Conservation (phyloP, 2,329 filamentous ascomycete genomes). For the Endoconidiophora polonica region DNA sequence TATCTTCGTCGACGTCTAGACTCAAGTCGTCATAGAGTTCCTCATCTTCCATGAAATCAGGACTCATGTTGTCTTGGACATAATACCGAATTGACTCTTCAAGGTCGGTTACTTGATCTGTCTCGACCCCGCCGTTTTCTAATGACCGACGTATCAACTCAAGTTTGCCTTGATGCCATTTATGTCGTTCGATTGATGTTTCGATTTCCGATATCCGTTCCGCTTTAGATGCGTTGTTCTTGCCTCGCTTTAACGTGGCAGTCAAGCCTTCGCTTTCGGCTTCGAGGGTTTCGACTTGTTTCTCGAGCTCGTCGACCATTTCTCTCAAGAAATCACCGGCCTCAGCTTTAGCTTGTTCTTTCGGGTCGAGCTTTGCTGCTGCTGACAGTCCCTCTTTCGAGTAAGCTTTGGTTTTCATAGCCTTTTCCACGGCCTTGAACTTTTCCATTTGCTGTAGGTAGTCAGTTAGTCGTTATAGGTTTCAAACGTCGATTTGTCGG, state of each 20-base stretch:
- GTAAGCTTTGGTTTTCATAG: conserved; percentile 99
- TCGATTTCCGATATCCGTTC: conserved; percentile 82
- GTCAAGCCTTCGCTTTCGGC: conserved; percentile 78
- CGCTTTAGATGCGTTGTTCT: conserved; percentile 66
- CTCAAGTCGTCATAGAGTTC: conserved; percentile 88
- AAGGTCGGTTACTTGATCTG: conserved; percentile 70
- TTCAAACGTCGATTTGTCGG: conserved; percentile 14
- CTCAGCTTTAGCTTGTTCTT: conserved; percentile 87
- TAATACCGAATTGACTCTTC: conserved; percentile 93
- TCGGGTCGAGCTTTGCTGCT: conserved; percentile 87
- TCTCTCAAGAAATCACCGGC: conserved; percentile 68
- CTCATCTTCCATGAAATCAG: conserved; percentile 88
- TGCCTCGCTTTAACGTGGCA: conserved; percentile 85
- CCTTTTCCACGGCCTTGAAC: conserved; percentile 99
- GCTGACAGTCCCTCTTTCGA: conserved; percentile 93
- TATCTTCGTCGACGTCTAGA: conserved; percentile 79
- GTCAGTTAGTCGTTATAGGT: conserved; percentile 13
- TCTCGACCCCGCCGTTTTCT: conserved; percentile 82
- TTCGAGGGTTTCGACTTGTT: conserved; percentile 83
- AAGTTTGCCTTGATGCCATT: conserved; percentile 87
- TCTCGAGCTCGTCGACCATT: conserved; percentile 84
- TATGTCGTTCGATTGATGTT: conserved; percentile 72
- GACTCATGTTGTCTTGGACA: conserved; percentile 72
- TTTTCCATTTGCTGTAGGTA: conserved; percentile 81
- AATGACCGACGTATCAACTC: conserved; percentile 79